Base-by-base conservation (phyloP, 2,329 filamentous ascomycete genomes). In the Cercospora janseana region DNA sequence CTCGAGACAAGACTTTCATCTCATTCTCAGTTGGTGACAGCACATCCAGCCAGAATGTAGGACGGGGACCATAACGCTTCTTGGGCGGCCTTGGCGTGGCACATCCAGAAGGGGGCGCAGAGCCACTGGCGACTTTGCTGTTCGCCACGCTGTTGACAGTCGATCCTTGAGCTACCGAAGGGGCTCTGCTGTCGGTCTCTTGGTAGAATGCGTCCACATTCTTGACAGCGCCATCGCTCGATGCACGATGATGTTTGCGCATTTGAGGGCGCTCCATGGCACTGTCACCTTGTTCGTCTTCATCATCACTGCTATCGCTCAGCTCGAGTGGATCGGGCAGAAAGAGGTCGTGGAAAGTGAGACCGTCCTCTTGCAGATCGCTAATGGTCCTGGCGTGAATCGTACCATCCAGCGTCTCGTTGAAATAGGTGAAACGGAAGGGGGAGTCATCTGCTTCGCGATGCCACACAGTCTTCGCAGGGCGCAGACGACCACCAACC, bases 351-450 rank as follows among this genome's bases (percentile, higher is more conserved):
- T 79, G 79, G 67, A 98, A 98, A 34, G 81, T 87, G 53, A 85
- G 80, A 4, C 89, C 93, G 0, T 88, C 85, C 60, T 95, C 90
- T 6, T 94, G 80, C 15, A 98, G 79, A 67, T 96, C 93, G 2
- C 90, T 95, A 50, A 98, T 95, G 0, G 87, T 93, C 69, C 95
- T 88, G 53, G 90, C 93, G 69, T 98, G 93, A 55, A 98, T 94
- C 0, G 93, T 98, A 68, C 88, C 94, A 63, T 89, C 86, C 49
- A 97, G 89, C 56, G 95, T 89, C 66, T 97, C 93, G 69, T 97
- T 97, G 77, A 98, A 98, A 69, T 98, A 98, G 0, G 93, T 97
- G 68, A 96, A 98, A 20, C 93, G 82, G 68, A 94, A 97, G 0
- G 93, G 93, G 0, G 86, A 83, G 58, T 96, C 92, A 54, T 95